phyloP scores from a whole-genome alignment of 23 red algal species.

The Gracilaria caudata region DNA sequence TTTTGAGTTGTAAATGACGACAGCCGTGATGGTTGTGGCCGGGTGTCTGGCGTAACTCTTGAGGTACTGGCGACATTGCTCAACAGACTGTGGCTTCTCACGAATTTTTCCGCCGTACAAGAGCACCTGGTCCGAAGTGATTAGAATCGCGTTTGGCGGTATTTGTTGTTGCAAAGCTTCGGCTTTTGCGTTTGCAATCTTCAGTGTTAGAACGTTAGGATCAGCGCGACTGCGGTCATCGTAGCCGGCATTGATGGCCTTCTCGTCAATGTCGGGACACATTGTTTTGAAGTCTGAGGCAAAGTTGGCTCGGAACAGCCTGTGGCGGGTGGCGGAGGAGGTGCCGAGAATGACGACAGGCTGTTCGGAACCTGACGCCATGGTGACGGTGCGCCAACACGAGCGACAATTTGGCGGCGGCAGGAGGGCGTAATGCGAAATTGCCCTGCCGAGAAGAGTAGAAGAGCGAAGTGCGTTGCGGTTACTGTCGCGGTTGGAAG shows the following conservation, averaged over 20 bases:
- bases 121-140: conserved; percentile 82
- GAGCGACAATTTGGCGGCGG: neutral
- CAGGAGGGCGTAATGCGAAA: neutral
- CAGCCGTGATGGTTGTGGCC: conserved; percentile 56
- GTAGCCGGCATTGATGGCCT: conserved; percentile 44
- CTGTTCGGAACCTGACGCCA: conserved; percentile 22
- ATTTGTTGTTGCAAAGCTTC: conserved; percentile 30
- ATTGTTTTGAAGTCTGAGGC: conserved; percentile 16
- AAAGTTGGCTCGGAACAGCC: conserved; percentile 23
- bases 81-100: conserved; percentile 52
- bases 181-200: conserved; percentile 59
- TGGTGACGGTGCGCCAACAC: neutral
- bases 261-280: conserved; percentile 52
- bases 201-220: conserved; percentile 28
- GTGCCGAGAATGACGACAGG: conserved; percentile 60
- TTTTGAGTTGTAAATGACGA: conserved; percentile 44
- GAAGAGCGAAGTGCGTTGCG: neutral
- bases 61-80: conserved; percentile 54
- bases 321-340: conserved; percentile 48
- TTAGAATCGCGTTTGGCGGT: conserved; percentile 30
- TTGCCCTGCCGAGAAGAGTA: neutral
- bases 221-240: conserved; percentile 19
- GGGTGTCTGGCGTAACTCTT: conserved; percentile 53
- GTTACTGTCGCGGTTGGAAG: neutral
- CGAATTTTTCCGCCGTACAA: conserved; percentile 46